Percentiles rank a stretch among this genome's conserved stretches.
Conservation (phyloP, 257 asterid genomes). For the Rhazya stricta region DNA sequence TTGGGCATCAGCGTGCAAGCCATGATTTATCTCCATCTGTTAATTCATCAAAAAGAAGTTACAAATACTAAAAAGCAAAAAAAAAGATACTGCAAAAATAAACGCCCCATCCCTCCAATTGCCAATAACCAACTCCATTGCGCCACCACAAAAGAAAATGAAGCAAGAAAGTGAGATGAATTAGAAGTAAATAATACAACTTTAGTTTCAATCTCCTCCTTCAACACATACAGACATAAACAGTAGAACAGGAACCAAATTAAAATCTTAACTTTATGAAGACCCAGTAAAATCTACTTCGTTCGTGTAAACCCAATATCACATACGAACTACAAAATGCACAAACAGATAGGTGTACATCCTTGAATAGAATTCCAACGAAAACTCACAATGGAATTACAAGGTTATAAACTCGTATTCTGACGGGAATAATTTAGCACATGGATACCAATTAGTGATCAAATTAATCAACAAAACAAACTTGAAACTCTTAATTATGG, state of each 20-base stretch:
- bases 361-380: neutral
- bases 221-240: neutral
- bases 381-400: neutral
- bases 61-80: neutral
- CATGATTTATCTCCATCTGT: conserved; percentile 18
- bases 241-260: neutral
- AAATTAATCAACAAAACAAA: neutral
- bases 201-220: neutral
- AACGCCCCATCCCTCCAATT: neutral
- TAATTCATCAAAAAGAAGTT: conserved; percentile 4
- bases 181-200: neutral
- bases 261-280: neutral
- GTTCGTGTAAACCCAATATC: neutral
- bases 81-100: neutral
- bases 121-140: neutral
- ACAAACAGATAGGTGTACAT: neutral
- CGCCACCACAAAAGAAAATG: neutral
- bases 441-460: neutral
- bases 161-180: neutral
- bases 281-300: no score
- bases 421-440: neutral
- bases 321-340: neutral
- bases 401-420: neutral
- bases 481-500: neutral
- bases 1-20: conserved; percentile 9